Base-by-base conservation (phyloP, 371 early-diverging fungal species). In the Syncephalastrum sp. region DNA sequence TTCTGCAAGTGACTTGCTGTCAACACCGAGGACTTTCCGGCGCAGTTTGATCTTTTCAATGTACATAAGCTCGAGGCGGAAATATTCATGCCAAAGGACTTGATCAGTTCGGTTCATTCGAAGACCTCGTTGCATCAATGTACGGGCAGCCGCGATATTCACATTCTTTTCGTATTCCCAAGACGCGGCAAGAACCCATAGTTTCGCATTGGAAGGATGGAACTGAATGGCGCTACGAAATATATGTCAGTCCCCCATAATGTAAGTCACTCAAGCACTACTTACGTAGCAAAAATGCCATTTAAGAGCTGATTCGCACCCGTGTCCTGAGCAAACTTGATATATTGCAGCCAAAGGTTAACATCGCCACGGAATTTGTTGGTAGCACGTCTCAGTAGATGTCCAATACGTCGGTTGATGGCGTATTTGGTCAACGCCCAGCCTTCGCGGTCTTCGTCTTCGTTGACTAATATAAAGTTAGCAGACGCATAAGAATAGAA, bases 131-230 rank as follows among this genome's bases (percentile, higher is more conserved):
- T 95, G 96, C 72, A 96, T 65, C 42, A 98, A 74, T 10, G 86
- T 74, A 59, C 97, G 79, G 0, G 95, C 96, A 13, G 91, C 85
- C 5, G 73, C 78, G 58, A 92, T 88, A 67, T 95, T 91, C 3
- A 72, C 76, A 60, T 95, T 93, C 16, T 83, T 75, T 63, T 91
- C 91, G 57, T 89, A 89, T 74, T 98, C 96, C 82, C 89, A 94
- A 21, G 83, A 80, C 2, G 96, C 94, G 1, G 97, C 95, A 72
- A 90, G 68, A 55, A 95, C 89, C 96, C 97, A 98, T 61, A 98
- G 70, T 25, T 77, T 61, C 12, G 86, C 74, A 29, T 92, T 91
- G 17, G 72, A 75, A 1, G 97, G 97, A 61, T 94, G 95, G 47
- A 86, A 79, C 59, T 91, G 91, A 41, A 98, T 83, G 0, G 93